phyloP scores from a whole-genome alignment of 345 rosid genomes.

The Erysimum cheiranthoides region DNA sequence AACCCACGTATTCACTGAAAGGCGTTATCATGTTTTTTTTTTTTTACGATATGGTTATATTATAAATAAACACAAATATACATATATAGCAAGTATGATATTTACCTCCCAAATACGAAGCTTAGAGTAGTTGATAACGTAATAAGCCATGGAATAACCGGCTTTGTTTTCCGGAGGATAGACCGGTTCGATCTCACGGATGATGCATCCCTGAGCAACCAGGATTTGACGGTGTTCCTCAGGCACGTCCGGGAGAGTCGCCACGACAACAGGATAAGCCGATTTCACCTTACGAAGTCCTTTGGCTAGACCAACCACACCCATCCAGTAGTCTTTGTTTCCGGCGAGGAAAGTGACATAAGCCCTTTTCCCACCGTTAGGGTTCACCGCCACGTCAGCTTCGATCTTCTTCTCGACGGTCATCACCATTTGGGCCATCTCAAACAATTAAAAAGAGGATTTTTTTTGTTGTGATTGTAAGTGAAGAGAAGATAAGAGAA shows the following conservation, averaged over 20 bases:
- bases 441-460: background rate
- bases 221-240: slow-evolving; percentile 63
- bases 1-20: too few relatives aligned
- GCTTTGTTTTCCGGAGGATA: slow-evolving; percentile 60
- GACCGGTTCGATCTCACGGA: slow-evolving; percentile 63
- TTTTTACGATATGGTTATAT: too few relatives aligned
- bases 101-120: slow-evolving; percentile 84
- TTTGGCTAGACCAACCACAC: slow-evolving; percentile 73
- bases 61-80: too few relatives aligned
- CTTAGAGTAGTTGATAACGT: slow-evolving; percentile 77
- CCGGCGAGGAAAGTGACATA: slow-evolving; percentile 70
- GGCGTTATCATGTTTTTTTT: too few relatives aligned
- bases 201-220: slow-evolving; percentile 61
- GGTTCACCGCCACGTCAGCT: background rate
- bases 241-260: slow-evolving; percentile 70
- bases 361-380: slow-evolving; percentile 38
- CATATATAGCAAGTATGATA: background rate
- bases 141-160: slow-evolving; percentile 69
- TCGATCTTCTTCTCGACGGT: background rate
- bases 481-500: background rate
- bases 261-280: slow-evolving; percentile 67
- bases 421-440: slow-evolving; percentile 6
- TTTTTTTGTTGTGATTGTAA: background rate
- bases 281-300: slow-evolving; percentile 60
- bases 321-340: slow-evolving; percentile 63